These are phyloP conservation scores for Phragmites australis DNA, from an alignment of 176 grass and related monocot genomes.

Conservation along the genomic window DNA sequence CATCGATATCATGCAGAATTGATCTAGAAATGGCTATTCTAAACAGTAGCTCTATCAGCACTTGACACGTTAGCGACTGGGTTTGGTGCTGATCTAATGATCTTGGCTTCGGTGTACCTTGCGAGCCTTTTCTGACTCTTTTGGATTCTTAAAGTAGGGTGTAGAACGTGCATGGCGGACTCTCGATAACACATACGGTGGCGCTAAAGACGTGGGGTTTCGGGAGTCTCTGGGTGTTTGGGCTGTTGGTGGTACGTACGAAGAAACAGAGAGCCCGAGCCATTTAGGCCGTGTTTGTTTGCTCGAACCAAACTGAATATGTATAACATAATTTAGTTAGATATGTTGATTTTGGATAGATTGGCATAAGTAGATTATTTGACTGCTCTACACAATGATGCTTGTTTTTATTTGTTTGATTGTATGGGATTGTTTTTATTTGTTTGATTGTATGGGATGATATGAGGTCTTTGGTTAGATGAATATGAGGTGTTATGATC, in stretches of 20 bases:
- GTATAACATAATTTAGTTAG: too few relatives aligned
- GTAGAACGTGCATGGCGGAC: neutral
- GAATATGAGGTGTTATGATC: too few relatives aligned
- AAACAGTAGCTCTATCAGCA: neutral
- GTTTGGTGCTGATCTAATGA: neutral
- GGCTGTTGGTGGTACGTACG: neutral
- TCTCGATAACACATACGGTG: neutral
- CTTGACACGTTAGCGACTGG: conserved; percentile 3
- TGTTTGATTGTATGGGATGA: too few relatives aligned
- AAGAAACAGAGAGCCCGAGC: neutral
- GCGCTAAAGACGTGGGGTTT: neutral
- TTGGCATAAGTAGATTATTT: too few relatives aligned
- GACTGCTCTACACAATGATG: too few relatives aligned
- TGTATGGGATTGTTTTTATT: too few relatives aligned
- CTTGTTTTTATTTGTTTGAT: too few relatives aligned
- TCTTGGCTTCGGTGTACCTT: neutral
- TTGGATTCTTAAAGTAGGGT: neutral
- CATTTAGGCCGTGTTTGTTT: too few relatives aligned
- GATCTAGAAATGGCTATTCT: conserved; percentile 9
- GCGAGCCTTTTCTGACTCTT: neutral
- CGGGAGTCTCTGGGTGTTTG: neutral
- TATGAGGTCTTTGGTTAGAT: too few relatives aligned
- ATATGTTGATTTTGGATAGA: too few relatives aligned
- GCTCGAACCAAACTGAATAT: too few relatives aligned
- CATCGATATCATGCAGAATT: too few relatives aligned